Percentiles rank a stretch among this genome's conserved stretches.
Conservation (phyloP, 2,329 filamentous ascomycete genomes). For the Aurifilum marmelostoma region DNA sequence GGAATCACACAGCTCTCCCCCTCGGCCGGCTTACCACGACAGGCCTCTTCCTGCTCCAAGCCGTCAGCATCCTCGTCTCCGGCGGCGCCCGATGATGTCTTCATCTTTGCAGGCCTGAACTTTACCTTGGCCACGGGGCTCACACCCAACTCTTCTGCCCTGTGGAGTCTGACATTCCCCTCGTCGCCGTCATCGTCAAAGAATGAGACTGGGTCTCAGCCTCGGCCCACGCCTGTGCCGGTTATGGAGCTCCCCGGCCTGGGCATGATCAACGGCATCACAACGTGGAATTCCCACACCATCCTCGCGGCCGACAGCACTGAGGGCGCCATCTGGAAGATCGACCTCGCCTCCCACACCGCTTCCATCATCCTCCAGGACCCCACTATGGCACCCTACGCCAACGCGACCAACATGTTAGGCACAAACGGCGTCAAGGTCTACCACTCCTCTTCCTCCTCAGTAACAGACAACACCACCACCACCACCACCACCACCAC, state of each 20-base stretch:
- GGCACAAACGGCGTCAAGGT: conserved; percentile 20
- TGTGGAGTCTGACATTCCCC: neutral
- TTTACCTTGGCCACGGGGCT: neutral
- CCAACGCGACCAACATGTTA: neutral
- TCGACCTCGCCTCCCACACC: neutral
- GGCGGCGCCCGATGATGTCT: neutral
- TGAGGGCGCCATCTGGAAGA: conserved; percentile 2
- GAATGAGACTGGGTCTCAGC: neutral
- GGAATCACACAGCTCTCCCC: conserved; percentile 8
- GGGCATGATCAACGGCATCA: conserved; percentile 12
- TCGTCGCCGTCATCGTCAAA: neutral
- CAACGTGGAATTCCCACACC: neutral
- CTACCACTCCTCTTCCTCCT: neutral
- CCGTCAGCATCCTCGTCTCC: neutral
- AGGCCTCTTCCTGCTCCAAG: neutral
- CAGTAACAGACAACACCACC: neutral
- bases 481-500: no score
- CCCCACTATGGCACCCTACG: conserved; percentile 11
- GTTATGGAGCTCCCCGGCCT: neutral
- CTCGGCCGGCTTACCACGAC: neutral
- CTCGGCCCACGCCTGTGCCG: neutral
- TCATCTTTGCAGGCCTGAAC: neutral
- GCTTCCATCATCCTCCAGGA: neutral
- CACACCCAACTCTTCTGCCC: neutral
- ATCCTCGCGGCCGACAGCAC: conserved; percentile 8